These are phyloP conservation scores for Talaromyces sp. DNA, from an alignment of 2,329 filamentous ascomycete genomes.

Conservation along the genomic window DNA sequence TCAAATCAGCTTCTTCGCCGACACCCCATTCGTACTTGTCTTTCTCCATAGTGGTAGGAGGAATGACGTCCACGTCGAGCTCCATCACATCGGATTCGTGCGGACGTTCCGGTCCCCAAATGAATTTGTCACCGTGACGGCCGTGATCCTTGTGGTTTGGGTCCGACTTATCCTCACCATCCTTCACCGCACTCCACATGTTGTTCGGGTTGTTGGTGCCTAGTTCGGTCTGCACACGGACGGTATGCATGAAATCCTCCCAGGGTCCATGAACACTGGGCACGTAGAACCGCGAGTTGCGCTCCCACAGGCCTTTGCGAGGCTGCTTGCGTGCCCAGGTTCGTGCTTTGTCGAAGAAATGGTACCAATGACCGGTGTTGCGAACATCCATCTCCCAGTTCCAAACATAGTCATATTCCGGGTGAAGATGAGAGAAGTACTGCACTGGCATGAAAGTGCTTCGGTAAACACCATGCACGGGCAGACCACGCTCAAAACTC, in stretches of 20 bases:
- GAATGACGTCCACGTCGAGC: conserved; percentile 64
- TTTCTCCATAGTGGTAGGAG: conserved; percentile 67
- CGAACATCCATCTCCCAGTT: conserved; percentile 84
- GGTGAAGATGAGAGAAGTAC: conserved; percentile 77
- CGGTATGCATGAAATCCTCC: conserved; percentile 75
- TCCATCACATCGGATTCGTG: conserved; percentile 65
- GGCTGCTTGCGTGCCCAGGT: conserved; percentile 68
- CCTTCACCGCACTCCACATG: conserved; percentile 54
- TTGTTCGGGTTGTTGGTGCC: conserved; percentile 62
- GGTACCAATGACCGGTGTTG: conserved; percentile 75
- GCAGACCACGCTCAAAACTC: conserved; percentile 64
- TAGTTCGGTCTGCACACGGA: conserved; percentile 68
- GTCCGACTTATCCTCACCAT: conserved; percentile 17
- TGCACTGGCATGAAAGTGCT: conserved; percentile 93
- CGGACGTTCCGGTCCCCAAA: conserved; percentile 81
- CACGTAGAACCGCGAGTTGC: conserved; percentile 71
- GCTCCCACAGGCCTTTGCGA: conserved; percentile 75
- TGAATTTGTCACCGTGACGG: conserved; percentile 52
- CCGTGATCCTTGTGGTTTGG: conserved; percentile 21
- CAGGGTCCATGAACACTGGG: conserved; percentile 70
- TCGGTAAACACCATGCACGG: conserved; percentile 87
- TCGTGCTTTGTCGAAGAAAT: conserved; percentile 66
- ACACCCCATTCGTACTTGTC: conserved; percentile 85
- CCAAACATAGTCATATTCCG: conserved; percentile 77
- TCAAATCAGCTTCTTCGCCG: conserved; percentile 83